These are phyloP conservation scores for Choiromyces venosus DNA, from an alignment of 495 filamentous ascomycete species.

Conservation along the genomic window DNA sequence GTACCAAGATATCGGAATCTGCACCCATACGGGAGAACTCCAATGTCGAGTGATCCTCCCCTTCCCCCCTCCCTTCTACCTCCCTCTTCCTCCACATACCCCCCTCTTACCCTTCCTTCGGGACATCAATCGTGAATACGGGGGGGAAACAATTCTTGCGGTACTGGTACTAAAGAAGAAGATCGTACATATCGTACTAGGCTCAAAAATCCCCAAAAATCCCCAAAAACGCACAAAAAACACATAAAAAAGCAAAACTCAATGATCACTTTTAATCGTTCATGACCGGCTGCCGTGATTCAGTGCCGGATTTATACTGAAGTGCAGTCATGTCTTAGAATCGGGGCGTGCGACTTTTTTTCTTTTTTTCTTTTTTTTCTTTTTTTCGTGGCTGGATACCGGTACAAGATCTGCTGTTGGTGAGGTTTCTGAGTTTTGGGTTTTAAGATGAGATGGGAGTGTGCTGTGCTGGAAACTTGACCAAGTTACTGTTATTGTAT, in stretches of 20 bases:
- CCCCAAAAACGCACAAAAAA: background rate
- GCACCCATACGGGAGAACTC: background rate
- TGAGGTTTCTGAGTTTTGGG: background rate
- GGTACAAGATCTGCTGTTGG: background rate
- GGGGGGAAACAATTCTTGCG: background rate
- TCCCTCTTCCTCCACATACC: too few species aligned
- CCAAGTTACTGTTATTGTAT: background rate
- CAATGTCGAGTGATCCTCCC: background rate
- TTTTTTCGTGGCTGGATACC: background rate
- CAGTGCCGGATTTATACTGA: background rate
- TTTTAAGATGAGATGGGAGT: background rate
- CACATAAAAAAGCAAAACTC: background rate
- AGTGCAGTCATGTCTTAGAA: background rate
- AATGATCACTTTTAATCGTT: background rate
- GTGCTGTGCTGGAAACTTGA: background rate
- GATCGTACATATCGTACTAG: background rate
- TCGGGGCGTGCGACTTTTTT: background rate
- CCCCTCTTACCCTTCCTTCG: too few species aligned
- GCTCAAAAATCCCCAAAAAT: too few species aligned
- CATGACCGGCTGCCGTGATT: background rate
- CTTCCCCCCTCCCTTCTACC: background rate
- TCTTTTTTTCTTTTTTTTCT: background rate
- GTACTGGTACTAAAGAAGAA: background rate
- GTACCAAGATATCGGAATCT: background rate
- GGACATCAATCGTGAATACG: background rate